Evolutionary conservation across 768 basidiomycete genomes (phyloP).

Genomic region (Lactarius deliciosus): DNA sequence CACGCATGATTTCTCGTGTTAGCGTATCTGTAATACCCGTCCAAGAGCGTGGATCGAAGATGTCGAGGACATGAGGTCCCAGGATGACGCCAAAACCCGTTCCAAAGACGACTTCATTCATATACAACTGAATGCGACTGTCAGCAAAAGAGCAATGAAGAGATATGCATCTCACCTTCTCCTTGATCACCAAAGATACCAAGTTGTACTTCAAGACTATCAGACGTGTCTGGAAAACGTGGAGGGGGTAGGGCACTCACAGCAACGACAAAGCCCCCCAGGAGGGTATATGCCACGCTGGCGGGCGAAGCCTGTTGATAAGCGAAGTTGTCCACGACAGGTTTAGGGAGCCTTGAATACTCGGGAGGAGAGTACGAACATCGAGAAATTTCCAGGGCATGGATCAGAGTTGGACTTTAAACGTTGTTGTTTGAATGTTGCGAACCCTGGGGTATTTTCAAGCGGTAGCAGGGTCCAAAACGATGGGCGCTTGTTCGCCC

Average conservation of each 20-base stretch:
- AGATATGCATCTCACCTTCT: constrained; percentile 51
- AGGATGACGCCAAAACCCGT: constrained; percentile 66
- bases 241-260: constrained; percentile 34
- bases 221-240: background rate
- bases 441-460: background rate
- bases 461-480: background rate
- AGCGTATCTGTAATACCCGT: constrained; percentile 51
- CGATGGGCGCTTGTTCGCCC: background rate
- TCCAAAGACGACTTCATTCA: constrained; percentile 93
- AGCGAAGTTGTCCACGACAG: constrained; percentile 33
- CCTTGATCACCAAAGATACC: constrained; percentile 81
- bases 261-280: constrained; percentile 56
- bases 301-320: constrained; percentile 49
- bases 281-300: constrained; percentile 59
- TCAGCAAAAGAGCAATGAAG: background rate
- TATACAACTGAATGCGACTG: constrained; percentile 55
- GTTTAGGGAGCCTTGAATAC: background rate
- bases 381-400: constrained; percentile 28
- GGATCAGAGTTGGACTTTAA: background rate
- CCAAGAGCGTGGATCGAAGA: constrained; percentile 83
- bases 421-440: background rate
- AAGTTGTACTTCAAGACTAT: constrained; percentile 65
- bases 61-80: constrained; percentile 68
- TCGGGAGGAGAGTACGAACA: constrained; percentile 20
- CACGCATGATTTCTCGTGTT: constrained; percentile 82